Evolutionary conservation across 176 grass and related monocot species (phyloP).

Genomic region (Musa troglodytarum): DNA sequence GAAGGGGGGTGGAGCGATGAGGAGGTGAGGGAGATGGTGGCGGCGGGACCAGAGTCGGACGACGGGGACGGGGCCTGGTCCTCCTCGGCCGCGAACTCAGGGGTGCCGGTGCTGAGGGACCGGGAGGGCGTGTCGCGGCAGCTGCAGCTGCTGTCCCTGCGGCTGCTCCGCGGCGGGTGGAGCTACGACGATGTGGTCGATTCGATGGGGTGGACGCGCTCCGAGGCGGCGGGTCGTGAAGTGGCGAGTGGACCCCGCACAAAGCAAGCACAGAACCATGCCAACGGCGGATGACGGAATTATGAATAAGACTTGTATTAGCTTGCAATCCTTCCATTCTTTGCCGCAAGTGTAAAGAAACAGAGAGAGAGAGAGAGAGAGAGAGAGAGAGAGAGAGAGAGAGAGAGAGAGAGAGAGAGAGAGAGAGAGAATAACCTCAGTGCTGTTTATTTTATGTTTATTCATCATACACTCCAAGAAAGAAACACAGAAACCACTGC

Average conservation of each 20-base stretch:
- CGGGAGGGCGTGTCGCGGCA: not conserved
- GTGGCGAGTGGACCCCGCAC: not conserved
- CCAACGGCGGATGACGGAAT: not conserved
- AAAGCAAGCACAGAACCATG: not conserved
- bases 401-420: no score
- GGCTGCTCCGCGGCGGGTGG: slow-evolving; percentile 11
- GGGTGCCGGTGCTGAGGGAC: not conserved
- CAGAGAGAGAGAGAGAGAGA: no score
- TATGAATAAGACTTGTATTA: no score
- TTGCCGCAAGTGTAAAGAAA: no score
- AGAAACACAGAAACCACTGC: no score
- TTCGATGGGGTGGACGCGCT: not conserved
- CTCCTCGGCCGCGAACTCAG: not conserved
- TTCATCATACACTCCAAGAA: no score
- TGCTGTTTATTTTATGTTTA: no score
- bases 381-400: no score
- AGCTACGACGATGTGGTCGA: slow-evolving; percentile 13
- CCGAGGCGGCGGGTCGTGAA: not conserved
- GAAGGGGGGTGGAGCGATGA: slow-evolving; percentile 20
- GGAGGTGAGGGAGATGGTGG: slow-evolving; percentile 14
- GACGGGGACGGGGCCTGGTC: no score
- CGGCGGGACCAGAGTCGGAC: not conserved
- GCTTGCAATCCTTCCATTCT: no score
- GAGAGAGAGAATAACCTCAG: no score
- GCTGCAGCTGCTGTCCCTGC: not conserved